Evolutionary conservation across 306 rosid genomes (phyloP), one percentile per base, ranked within the genome.

Genomic region (Sphenostylis stenocarpa): DNA sequence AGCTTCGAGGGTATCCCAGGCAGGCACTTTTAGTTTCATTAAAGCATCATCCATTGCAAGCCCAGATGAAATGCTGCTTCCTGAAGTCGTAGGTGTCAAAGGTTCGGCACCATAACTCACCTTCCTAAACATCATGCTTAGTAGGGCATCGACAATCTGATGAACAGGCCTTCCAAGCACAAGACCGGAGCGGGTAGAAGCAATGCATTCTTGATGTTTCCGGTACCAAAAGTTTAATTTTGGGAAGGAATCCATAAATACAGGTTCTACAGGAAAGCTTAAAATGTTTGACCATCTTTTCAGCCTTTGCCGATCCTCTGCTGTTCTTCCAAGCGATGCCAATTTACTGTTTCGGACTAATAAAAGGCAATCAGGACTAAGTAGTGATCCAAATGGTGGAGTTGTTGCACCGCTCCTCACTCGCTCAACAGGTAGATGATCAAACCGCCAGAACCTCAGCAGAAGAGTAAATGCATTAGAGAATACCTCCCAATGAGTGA

Each of bases 1-100:
- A 64, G 93, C 98, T 88, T 90, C 90, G 11, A 94, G 88, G 77
- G 92, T 94, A 81, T 94, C 96, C 98, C 97, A 94, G 43, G 98
- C 95, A 79, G 98, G 95, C 58, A 94, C 91, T 85, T 86, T 85
- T 68, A 94, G 96, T 82, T 85, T 90, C 74, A 84, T 68, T 67
- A 76, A 73, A 84, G 94, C 62, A 36, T 92, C 97, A 51, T 90
- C 88, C 33, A 79, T 20, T 61, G 87, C 88, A 44, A 94, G 88
- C 31, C 75, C 88, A 49, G 93, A 81, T 12, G 93, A 86, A 79
- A 62, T 82, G 83, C 85, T 86, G 80, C 89, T 90, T 74, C 90
- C 96, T 28, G 89, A 86, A 81, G 90, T 80, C 52, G 86, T 55
- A 53, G 94, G 83, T 78, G 90, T 79, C 80, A 77, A 83, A 56